phyloP scores from a whole-genome alignment of 805 yeast genomes.

The Tetrapisispora namnaoensis region DNA sequence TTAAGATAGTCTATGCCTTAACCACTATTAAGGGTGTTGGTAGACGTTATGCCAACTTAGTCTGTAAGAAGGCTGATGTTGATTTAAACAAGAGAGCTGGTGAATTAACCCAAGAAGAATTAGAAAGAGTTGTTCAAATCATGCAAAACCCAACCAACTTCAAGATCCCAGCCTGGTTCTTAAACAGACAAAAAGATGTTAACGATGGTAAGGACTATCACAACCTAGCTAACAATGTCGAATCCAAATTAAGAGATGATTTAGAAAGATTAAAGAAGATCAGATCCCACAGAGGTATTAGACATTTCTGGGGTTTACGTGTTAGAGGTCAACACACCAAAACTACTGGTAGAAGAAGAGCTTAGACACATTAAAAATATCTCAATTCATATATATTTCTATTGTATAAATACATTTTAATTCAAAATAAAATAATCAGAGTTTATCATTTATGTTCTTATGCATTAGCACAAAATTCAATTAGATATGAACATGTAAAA shows the following conservation, averaged over 20 bases:
- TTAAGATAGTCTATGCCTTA: slow-evolving; percentile 99
- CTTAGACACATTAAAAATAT: slow-evolving; percentile 14
- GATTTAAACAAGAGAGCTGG: slow-evolving; percentile 98
- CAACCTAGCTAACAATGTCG: slow-evolving; percentile 97
- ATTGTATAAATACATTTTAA: slow-evolving; percentile 2
- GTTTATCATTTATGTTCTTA: not conserved
- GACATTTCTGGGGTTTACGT: slow-evolving; percentile 99
- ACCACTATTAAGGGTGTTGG: slow-evolving; percentile 99
- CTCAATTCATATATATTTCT: not conserved
- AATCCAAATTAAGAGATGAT: slow-evolving; percentile 99
- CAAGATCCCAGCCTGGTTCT: slow-evolving; percentile 99
- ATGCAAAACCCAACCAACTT: slow-evolving; percentile 99
- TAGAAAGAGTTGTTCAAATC: slow-evolving; percentile 98
- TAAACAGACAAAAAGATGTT: slow-evolving; percentile 98
- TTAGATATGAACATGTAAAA: not conserved
- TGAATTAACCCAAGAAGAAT: slow-evolving; percentile 99
- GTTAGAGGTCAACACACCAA: slow-evolving; percentile 99
- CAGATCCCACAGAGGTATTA: slow-evolving; percentile 99
- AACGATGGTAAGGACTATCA: slow-evolving; percentile 99
- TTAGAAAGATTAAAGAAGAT: slow-evolving; percentile 99
- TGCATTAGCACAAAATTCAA: not conserved
- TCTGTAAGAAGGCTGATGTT: slow-evolving; percentile 99
- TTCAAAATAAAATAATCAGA: not conserved
- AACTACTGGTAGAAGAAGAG: slow-evolving; percentile 95
- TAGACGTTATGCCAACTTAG: slow-evolving; percentile 99